Evolutionary conservation across 2,329 filamentous ascomycete genomes (phyloP).

Genomic region (Magnaporthiopsis rhizophila): DNA sequence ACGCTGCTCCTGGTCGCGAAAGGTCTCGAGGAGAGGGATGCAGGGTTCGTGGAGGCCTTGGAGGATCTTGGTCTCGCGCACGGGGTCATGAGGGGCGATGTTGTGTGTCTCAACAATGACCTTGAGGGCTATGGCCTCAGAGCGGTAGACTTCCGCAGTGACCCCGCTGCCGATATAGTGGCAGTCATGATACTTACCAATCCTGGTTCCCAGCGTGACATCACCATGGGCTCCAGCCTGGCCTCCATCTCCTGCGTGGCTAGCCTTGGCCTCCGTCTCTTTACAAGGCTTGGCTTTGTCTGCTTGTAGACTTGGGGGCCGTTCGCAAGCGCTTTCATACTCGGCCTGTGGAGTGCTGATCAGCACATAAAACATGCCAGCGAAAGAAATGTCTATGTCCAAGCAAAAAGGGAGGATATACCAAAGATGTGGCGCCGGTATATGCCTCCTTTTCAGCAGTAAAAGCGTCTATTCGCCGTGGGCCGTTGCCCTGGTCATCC

Average conservation of each 20-base stretch:
- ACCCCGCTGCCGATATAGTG: slow-evolving; percentile 56
- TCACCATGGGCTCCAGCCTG: background rate
- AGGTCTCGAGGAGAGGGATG: slow-evolving; percentile 65
- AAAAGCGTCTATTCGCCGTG: slow-evolving; percentile 43
- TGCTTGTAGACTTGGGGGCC: background rate
- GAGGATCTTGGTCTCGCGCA: slow-evolving; percentile 72
- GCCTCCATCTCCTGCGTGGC: background rate
- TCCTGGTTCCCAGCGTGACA: slow-evolving; percentile 31
- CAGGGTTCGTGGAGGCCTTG: slow-evolving; percentile 43
- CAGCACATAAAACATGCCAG: background rate
- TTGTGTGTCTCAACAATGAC: slow-evolving; percentile 69
- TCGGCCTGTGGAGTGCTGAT: slow-evolving; percentile 39
- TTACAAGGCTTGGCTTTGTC: background rate
- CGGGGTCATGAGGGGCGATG: slow-evolving; percentile 74
- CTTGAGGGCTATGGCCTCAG: slow-evolving; percentile 61
- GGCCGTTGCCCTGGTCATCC: slow-evolving; percentile 8
- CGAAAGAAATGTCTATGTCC: background rate
- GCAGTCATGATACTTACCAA: slow-evolving; percentile 48
- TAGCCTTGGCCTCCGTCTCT: background rate
- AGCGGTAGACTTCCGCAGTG: slow-evolving; percentile 77
- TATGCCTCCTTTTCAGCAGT: slow-evolving; percentile 58
- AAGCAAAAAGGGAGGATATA: slow-evolving; percentile 29
- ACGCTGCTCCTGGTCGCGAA: slow-evolving; percentile 60
- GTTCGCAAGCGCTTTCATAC: slow-evolving; percentile 34
- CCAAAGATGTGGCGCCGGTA: slow-evolving; percentile 46